Percentiles rank a stretch among this genome's conserved stretches.
These are phyloP conservation scores for Emmonsia crescens DNA, from an alignment of 2,329 filamentous ascomycete genomes.

Conservation along the genomic window DNA sequence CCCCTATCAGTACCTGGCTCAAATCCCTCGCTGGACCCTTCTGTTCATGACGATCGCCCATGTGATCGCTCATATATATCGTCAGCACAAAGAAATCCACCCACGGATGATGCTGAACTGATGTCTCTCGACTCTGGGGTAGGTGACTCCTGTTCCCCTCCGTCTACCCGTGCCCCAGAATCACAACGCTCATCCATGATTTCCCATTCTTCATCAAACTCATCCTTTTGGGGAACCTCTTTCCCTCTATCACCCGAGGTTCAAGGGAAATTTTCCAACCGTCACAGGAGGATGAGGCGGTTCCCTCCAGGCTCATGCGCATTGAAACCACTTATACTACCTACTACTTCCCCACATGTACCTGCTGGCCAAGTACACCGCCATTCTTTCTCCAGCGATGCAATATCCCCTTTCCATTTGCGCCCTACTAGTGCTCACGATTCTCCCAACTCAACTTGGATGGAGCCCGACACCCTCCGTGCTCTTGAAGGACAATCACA, in stretches of 20 bases:
- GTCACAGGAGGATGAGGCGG: slow-evolving; percentile 22
- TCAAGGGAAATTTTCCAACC: slow-evolving; percentile 14
- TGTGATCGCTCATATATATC: slow-evolving; percentile 5
- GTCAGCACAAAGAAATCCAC: slow-evolving; percentile 3
- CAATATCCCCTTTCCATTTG: slow-evolving; percentile 5
- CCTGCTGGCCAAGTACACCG: not conserved
- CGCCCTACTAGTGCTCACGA: not conserved
- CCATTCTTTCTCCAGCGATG: not conserved
- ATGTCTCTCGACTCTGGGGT: slow-evolving; percentile 17
- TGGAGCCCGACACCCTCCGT: slow-evolving; percentile 26
- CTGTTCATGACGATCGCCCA: not conserved
- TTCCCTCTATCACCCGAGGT: slow-evolving; percentile 17
- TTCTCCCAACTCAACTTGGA: slow-evolving; percentile 17
- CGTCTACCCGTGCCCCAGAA: slow-evolving; percentile 8
- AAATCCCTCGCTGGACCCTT: not conserved
- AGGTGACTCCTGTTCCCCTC: slow-evolving; percentile 14
- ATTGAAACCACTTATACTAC: slow-evolving; percentile 26
- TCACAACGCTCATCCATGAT: slow-evolving; percentile 20
- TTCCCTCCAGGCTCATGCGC: slow-evolving; percentile 27
- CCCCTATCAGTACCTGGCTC: slow-evolving; percentile 10
- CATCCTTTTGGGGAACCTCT: slow-evolving; percentile 16
- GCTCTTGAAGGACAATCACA: slow-evolving; percentile 21
- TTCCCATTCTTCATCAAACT: slow-evolving; percentile 16
- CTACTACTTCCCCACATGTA: slow-evolving; percentile 7
- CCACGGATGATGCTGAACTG: slow-evolving; percentile 9